phyloP scores from a whole-genome alignment of 2,329 filamentous ascomycete species.

The Aspergillus tanneri region DNA sequence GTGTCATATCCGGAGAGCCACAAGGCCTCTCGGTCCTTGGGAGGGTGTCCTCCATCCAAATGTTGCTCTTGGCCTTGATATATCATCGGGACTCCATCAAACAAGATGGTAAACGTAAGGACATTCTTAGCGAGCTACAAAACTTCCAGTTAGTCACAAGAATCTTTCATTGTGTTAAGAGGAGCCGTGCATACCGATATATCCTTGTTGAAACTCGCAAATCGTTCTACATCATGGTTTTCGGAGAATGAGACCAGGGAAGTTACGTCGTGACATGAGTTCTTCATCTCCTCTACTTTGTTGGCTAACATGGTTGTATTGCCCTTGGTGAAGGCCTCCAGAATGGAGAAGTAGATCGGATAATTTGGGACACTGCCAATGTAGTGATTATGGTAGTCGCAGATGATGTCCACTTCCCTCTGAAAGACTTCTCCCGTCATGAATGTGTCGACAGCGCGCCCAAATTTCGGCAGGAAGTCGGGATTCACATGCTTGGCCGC shows the following conservation, averaged over 20 bases:
- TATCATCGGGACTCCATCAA: slow-evolving; percentile 62
- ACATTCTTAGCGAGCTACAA: slow-evolving; percentile 58
- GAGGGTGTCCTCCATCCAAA: slow-evolving; percentile 52
- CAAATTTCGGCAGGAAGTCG: slow-evolving; percentile 46
- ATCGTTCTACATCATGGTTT: slow-evolving; percentile 63
- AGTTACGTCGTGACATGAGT: slow-evolving; percentile 45
- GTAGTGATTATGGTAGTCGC: slow-evolving; percentile 47
- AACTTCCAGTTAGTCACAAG: slow-evolving; percentile 31
- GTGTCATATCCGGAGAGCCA: slow-evolving; percentile 56
- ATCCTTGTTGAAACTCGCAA: too few species aligned
- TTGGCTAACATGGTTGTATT: too few species aligned
- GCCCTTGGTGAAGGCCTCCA: slow-evolving; percentile 10
- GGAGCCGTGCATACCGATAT: slow-evolving; percentile 20
- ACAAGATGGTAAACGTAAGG: slow-evolving; percentile 59
- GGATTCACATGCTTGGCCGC: slow-evolving; percentile 51
- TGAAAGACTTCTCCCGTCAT: slow-evolving; percentile 50
- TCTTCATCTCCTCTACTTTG: too few species aligned
- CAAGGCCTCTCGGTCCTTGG: slow-evolving; percentile 56
- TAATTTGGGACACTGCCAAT: slow-evolving; percentile 52
- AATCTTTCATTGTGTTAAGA: not conserved
- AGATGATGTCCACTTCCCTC: slow-evolving; percentile 42
- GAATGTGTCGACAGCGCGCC: slow-evolving; percentile 47
- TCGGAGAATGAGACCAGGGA: slow-evolving; percentile 58
- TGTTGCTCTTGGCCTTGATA: slow-evolving; percentile 70
- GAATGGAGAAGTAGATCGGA: slow-evolving; percentile 21